Percentiles rank a stretch among this genome's conserved stretches.
Conservation (phyloP, 352 stramenopile species). For the Phytophthora cryptogea region DNA sequence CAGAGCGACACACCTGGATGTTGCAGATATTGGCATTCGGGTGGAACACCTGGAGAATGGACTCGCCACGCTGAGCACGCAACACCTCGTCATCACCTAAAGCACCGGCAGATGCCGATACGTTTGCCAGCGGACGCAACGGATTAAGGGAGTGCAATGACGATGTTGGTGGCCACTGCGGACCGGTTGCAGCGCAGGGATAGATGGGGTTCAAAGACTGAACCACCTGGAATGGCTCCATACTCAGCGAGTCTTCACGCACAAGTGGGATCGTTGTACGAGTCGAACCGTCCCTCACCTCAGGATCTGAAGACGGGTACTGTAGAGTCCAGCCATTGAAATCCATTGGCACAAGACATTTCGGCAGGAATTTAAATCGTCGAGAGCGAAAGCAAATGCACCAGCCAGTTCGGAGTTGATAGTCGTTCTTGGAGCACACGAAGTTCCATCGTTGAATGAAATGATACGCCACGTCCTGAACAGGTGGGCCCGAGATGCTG, state of each 20-base stretch:
- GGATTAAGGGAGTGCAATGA: conserved; percentile 40
- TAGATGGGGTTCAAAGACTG: conserved; percentile 43
- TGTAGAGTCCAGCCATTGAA: conserved; percentile 83
- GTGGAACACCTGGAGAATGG: conserved; percentile 69
- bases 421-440: conserved; percentile 88
- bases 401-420: conserved; percentile 84
- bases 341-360: conserved; percentile 86
- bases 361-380: conserved; percentile 84
- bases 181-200: conserved; percentile 36
- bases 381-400: conserved; percentile 86
- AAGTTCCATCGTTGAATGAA: conserved; percentile 95
- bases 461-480: conserved; percentile 87
- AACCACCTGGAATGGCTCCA: conserved; percentile 60
- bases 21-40: conserved; percentile 78
- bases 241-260: conserved; percentile 66
- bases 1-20: conserved; percentile 82
- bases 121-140: conserved; percentile 26
- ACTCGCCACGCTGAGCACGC: conserved; percentile 63
- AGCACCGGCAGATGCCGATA: conserved; percentile 13
- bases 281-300: conserved; percentile 39
- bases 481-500: conserved; percentile 77
- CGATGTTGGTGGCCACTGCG: conserved; percentile 31
- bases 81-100: conserved; percentile 58
- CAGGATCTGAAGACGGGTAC: conserved; percentile 68
- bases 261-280: conserved; percentile 50